Base-by-base conservation (phyloP, 306 rosid genomes). In the Inga leiocalycina region DNA sequence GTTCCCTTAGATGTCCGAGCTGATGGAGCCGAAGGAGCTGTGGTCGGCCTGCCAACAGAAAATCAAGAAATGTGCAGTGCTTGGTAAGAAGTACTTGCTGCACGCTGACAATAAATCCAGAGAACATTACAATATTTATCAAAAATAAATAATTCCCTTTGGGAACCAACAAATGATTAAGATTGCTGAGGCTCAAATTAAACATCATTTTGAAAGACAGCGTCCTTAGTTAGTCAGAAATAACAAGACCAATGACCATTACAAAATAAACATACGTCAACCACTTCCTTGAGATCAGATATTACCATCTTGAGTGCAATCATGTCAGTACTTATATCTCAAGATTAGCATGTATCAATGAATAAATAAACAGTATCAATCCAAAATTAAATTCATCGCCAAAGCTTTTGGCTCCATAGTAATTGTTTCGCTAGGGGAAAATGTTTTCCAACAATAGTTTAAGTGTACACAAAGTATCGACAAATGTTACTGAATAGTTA, bases 21-120 rank as follows among this genome's bases (percentile, higher is more conserved):
- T 74, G 86, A 86, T 51, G 87, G 82, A 81, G 51, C 90, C 74
- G 86, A 86, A 46, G 87, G 82, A 81, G 51, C 89, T 6, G 80
- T 78, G 71, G 80, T 91, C 59, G 86, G 84, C 86, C 98, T 89
- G 98, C 85, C 75, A 74, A 83, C 81, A 48, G 54, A 86, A 74
- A 80, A 70, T 17, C 75, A 70, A 43, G 65, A 76, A 34, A 64
- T 39, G 66, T 67, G 84, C 41, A 37, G 80, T 24, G 48, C 46
- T 82, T 45, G 73, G 79, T 57, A 9, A 56, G 62, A 56, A 57
- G 30, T n/a, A 57, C 12, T 57, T 11, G n/a, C 64, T 20, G 10
- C 79, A 77, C 61, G 44, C 2, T 67, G 20, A 72, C 66, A 75
- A 30, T 15, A 14, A 68, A 37, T 41, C 59, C 56, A 65, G 30